Percentiles rank a stretch among this genome's conserved stretches.
Evolutionary conservation across 2,329 filamentous ascomycete genomes (phyloP).

Genomic region (Penicillium sp.): DNA sequence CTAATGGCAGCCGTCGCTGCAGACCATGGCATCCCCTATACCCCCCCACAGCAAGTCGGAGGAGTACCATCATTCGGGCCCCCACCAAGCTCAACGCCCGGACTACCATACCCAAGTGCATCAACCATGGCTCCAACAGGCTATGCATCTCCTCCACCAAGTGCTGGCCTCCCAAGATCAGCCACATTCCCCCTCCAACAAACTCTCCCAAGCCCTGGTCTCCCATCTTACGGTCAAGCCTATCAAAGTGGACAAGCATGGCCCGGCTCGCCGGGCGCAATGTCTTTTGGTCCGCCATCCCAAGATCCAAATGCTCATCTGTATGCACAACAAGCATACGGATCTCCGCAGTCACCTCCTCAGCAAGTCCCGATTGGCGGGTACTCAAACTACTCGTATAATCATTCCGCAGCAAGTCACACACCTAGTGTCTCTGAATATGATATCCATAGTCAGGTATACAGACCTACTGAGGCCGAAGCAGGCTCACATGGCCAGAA

Average conservation of each 20-base stretch:
- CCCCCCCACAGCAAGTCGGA: slow-evolving; percentile 27
- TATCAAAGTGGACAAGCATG: slow-evolving; percentile 18
- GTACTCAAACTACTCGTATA: slow-evolving; percentile 45
- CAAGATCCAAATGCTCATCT: slow-evolving; percentile 33
- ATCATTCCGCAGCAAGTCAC: slow-evolving; percentile 28
- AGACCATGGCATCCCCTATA: slow-evolving; percentile 37
- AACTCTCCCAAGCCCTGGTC: slow-evolving; percentile 26
- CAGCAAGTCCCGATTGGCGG: slow-evolving; percentile 31
- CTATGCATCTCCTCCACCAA: slow-evolving; percentile 38
- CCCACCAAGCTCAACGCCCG: slow-evolving; percentile 19
- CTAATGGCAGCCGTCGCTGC: slow-evolving; percentile 42
- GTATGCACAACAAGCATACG: slow-evolving; percentile 31
- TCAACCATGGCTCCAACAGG: slow-evolving; percentile 16
- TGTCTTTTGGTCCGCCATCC: slow-evolving; percentile 27
- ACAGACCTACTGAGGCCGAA: slow-evolving; percentile 46
- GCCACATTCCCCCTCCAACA: slow-evolving; percentile 25
- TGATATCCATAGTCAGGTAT: slow-evolving; percentile 47
- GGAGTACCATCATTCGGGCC: slow-evolving; percentile 22
- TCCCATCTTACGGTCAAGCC: slow-evolving; percentile 30
- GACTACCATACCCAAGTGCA: slow-evolving; percentile 23
- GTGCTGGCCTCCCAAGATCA: slow-evolving; percentile 30
- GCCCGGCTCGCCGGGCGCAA: slow-evolving; percentile 17
- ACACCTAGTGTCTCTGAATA: slow-evolving; percentile 34
- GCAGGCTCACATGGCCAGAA: slow-evolving; percentile 37
- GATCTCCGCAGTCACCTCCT: slow-evolving; percentile 20